Base-by-base conservation (phyloP, 2,329 filamentous ascomycete genomes). In the Hirsutella minnesotensis region DNA sequence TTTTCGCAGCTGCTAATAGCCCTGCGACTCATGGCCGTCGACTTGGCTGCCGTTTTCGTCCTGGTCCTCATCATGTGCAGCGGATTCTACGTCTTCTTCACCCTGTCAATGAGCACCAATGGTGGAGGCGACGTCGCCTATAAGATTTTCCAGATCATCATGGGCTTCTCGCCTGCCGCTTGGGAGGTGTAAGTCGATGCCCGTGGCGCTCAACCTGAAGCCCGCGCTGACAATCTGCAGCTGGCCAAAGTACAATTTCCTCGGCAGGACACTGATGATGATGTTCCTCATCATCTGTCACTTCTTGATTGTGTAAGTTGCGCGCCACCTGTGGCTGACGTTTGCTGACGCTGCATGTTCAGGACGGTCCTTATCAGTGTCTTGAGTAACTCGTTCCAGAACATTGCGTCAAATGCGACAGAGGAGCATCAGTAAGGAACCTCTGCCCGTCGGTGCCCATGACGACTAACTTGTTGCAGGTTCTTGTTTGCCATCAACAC, bases 401-500 rank as follows among this genome's bases (percentile, higher is more conserved):
- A 83, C 2, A 90, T 95, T 57, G 86, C 92, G 3, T 87, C 87
- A 41, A 95, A 95, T 56, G 88, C 89, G 8, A 86, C 87, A 43
- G 84, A 95, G 59, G 90, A 95, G 62, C 89, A 95, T 48, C 78
- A 81, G 69, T 76, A 59, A 53, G 72, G 57, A 5, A 12, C 12
- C n/a, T 18, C 2, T n/a, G 5, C 3, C n/a, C 1, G 5, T 13
- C 9, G 5, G 22, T 22, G 8, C 12, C 2, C 21, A n/a, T 18
- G 22, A 5, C 12, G 30, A 36, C 47, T 53, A 29, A 56, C 40
- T 16, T 27, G 8, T 27, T 31, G 52, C 47, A 76, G 72, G 46
- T 95, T 95, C 57, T 65, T 95, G 3, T 95, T 96, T 56, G 90
- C 90, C 0, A 88, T 96, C 60, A 96, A 95, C 57, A 94, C 90